These are phyloP conservation scores for Coemansia sp. DNA, from an alignment of 192 early-diverging fungal genomes.

Conservation along the genomic window DNA sequence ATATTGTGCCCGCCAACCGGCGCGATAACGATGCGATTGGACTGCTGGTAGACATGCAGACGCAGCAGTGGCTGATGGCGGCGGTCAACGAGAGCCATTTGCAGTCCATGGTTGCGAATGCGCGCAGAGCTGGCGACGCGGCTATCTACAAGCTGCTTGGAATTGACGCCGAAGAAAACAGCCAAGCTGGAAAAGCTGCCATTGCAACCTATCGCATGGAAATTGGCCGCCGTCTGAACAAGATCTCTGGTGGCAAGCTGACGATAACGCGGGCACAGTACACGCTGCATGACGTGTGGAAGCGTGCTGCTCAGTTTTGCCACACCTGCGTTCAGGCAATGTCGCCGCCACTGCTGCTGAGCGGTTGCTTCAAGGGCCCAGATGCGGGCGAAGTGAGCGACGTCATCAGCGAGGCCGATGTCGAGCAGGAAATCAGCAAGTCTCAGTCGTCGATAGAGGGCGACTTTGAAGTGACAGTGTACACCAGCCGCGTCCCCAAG, in stretches of 20 bases:
- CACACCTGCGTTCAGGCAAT: constrained; percentile 10
- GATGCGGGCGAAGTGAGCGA: not conserved
- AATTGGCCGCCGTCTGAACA: constrained; percentile 34
- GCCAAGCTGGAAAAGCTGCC: not conserved
- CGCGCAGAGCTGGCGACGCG: constrained; percentile 15
- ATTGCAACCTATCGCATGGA: constrained; percentile 24
- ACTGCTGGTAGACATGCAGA: constrained; percentile 45
- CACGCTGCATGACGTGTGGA: constrained; percentile 12
- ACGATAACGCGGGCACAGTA: constrained; percentile 27
- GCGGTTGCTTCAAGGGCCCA: not conserved
- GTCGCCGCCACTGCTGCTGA: constrained; percentile 7
- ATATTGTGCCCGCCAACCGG: constrained; percentile 30
- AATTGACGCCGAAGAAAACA: not conserved
- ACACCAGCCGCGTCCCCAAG: not conserved
- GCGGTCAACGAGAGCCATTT: constrained; percentile 36
- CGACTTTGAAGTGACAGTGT: constrained; percentile 37
- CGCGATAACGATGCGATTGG: constrained; percentile 18
- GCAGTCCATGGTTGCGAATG: constrained; percentile 25
- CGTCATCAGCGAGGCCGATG: not conserved
- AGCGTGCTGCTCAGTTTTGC: constrained; percentile 11
- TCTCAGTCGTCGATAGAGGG: constrained; percentile 7
- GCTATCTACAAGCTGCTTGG: constrained; percentile 20
- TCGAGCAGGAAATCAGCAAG: not conserved
- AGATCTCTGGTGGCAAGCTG: constrained; percentile 35
- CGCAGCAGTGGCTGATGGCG: constrained; percentile 41